Base-by-base conservation (phyloP, 805 yeast species). In the Nakazawaea peltata region DNA sequence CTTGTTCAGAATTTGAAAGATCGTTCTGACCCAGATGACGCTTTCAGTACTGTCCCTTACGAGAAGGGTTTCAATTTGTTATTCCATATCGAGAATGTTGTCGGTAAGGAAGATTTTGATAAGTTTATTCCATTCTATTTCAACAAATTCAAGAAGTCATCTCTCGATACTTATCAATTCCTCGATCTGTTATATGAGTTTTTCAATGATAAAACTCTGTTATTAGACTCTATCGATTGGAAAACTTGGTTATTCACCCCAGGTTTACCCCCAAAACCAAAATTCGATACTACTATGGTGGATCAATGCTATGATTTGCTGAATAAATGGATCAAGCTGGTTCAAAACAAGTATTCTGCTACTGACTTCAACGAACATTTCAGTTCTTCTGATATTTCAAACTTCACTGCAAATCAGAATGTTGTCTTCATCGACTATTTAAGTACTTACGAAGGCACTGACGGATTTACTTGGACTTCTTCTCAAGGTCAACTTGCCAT, bases 181-280 rank as follows among this genome's bases (percentile, higher is more conserved):
- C 57, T 80, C 40, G 94, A 81, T 46, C 64, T 83, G 1, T 61
- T 87, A 40, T 84, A 78, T 56, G 90, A 67, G 32, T 83, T 74
- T 50, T 54, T 62, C 28, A 34, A 54, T 3, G 57, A 56, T 17
- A 61, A 74, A 39, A 63, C 65, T 36, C 67, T 56, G 1, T 45
- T 67, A n/a, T 65, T 84, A 47, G 81, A 82, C 47, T 44, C 69
- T 6, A 71, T 88, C 34, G 95, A 87, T 56, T 87, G 96, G 95
- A 67, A 84, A 36, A 57, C 74, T 19, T 87, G 96, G 95, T 61
- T 85, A 37, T 81, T 67, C 56, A 64, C 69, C 28, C 81, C 92
- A 4, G 96, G 96, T 2, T 70, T 87, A 68, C 96, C 97, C 28
- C 94, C 94, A 43, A 81, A 75, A 52, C 95, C 94, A 12, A 51